Evolutionary conservation across 139 green algal species (phyloP).

Genomic region (Mesotaenium endlicherianum): DNA sequence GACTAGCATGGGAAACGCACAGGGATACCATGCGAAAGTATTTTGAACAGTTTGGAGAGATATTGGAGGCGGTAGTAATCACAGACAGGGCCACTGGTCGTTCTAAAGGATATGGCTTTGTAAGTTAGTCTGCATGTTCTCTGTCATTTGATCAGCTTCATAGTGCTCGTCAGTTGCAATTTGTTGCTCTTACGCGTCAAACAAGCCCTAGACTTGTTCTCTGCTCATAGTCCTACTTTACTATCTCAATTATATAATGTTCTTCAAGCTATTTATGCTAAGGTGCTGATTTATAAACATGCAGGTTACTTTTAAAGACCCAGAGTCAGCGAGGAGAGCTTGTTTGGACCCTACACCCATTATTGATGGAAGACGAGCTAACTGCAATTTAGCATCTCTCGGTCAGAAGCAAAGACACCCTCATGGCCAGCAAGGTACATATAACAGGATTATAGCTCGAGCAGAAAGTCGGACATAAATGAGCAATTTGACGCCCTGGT

Average conservation of each 20-base stretch:
- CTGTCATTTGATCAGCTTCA: neutral
- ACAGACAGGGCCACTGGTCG: constrained; percentile 46
- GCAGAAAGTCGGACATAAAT: neutral
- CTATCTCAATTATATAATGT: neutral
- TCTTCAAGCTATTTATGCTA: neutral
- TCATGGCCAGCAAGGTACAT: neutral
- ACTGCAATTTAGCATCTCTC: constrained; percentile 42
- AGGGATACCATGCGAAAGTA: constrained; percentile 47
- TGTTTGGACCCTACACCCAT: constrained; percentile 31
- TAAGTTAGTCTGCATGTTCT: neutral
- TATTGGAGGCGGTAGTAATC: constrained; percentile 50
- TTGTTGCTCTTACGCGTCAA: neutral
- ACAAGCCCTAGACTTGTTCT: neutral
- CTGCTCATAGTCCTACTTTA: neutral
- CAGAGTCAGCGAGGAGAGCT: constrained; percentile 14
- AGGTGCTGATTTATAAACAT: too few species aligned
- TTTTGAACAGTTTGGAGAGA: constrained; percentile 53
- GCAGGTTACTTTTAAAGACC: constrained; percentile 44
- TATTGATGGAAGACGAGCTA: constrained; percentile 34
- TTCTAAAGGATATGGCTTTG: constrained; percentile 53
- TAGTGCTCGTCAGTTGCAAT: neutral
- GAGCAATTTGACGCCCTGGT: neutral
- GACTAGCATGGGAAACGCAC: constrained; percentile 52
- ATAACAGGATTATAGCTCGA: neutral
- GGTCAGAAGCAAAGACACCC: constrained; percentile 34